Percentiles rank a stretch among this genome's conserved stretches.
phyloP scores from a whole-genome alignment of 2,329 filamentous ascomycete species.

The Raffaelea arxii region DNA sequence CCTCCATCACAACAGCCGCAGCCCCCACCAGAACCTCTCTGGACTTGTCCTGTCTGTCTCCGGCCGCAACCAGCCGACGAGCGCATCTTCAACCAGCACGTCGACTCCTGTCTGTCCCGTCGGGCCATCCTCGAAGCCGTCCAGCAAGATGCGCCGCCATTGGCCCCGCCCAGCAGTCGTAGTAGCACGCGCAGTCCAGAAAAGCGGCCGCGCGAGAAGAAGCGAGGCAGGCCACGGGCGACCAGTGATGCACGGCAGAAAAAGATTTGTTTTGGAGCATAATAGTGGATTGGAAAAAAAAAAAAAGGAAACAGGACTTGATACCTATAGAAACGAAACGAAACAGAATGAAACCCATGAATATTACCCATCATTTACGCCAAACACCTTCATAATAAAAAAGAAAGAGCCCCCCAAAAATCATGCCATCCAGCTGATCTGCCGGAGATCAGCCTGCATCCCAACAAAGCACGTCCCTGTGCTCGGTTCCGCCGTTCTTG shows the following conservation, averaged over 20 bases:
- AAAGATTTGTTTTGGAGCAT: slow-evolving; percentile 32
- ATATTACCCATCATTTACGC: no score
- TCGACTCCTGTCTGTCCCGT: slow-evolving; percentile 81
- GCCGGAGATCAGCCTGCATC: no score
- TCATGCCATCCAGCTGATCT: no score
- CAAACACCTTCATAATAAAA: no score
- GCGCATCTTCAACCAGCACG: slow-evolving; percentile 75
- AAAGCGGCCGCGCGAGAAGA: slow-evolving; percentile 22
- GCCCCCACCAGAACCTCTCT: no score
- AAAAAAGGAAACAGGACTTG: not conserved
- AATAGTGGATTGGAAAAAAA: slow-evolving; percentile 14
- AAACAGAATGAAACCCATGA: no score
- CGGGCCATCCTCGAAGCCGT: slow-evolving; percentile 79
- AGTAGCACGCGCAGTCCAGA: no score
- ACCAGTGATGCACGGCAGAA: slow-evolving; percentile 36
- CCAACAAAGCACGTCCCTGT: no score
- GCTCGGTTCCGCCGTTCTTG: no score
- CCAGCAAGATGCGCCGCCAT: slow-evolving; percentile 34
- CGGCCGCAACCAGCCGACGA: slow-evolving; percentile 68
- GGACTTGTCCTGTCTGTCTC: slow-evolving; percentile 85
- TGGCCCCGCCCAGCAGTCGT: no score
- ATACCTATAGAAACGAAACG: no score
- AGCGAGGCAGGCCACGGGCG: slow-evolving; percentile 21
- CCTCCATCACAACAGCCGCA: slow-evolving; percentile 28
- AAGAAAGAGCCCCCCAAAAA: no score